Base-by-base conservation (phyloP, 768 basidiomycete genomes). In the Pleurotus citrinopileatus region DNA sequence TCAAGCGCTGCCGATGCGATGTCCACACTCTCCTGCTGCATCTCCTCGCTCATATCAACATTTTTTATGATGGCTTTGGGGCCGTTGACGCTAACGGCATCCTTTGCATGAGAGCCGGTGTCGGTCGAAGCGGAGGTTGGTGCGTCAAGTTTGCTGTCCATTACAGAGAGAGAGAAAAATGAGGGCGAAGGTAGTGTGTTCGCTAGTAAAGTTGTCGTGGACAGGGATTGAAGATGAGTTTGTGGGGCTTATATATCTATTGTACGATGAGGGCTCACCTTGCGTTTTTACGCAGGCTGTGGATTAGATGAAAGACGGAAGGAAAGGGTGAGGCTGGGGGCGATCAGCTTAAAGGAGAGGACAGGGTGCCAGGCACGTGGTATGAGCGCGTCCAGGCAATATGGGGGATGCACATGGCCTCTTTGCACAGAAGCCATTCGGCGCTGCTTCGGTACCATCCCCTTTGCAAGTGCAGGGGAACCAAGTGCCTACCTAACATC, bases 1-100 rank as follows among this genome's bases (percentile, higher is more conserved):
- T 94, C 89, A 69, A 98, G 81, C 1, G 94, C 91, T 20, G 84
- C 78, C 15, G 82, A 82, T 34, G 93, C 86, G 64, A 95, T 84
- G 63, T 97, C 92, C 62, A 98, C 89, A 62, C 85, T 84, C 74
- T 92, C 89, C 72, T 94, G 89, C 72, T 97, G 94, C 92, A 97
- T 89, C 67, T 96, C 93, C 62, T 97, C 94, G 63, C 74, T 81
- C 94, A 97, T 97, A 73, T 98, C 95, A 57, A 95, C 92, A 65
- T 90, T 94, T 75, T 97, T 97, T 66, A 98, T 93, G 75, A 91
- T 87, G 57, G 94, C 93, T 67, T 94, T 94, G 56, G 85, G 81
- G 32, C 77, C 76, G 13, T 57, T 54, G 37, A 64, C 59, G 61
- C 74, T 70, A 44, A 68, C 65, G 55, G 65, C 60, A 53, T 74